A percentile compares a stretch with the other conserved stretches of the same genome.
Evolutionary conservation across 352 stramenopile species (phyloP).

Genomic region (Phytophthora kernoviae): DNA sequence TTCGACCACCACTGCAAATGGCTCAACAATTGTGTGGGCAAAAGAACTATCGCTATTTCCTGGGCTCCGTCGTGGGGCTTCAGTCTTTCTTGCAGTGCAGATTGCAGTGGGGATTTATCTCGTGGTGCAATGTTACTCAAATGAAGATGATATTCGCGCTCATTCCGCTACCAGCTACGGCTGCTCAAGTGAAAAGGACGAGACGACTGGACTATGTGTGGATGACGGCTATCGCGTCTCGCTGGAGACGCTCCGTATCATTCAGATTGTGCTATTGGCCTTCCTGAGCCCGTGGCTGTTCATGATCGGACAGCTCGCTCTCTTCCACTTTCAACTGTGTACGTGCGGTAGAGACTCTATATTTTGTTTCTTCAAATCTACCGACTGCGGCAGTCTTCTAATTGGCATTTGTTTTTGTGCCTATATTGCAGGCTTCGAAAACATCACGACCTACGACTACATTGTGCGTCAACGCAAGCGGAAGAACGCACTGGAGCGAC

Average conservation of each 20-base stretch:
- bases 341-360: constrained; percentile 23
- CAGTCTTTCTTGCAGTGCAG: constrained; percentile 70
- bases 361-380: neutral
- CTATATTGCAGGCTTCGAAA: constrained; percentile 56
- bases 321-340: constrained; percentile 89
- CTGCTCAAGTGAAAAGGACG: constrained; percentile 53
- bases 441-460: constrained; percentile 89
- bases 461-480: constrained; percentile 86
- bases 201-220: constrained; percentile 49
- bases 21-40: constrained; percentile 96
- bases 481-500: constrained; percentile 63
- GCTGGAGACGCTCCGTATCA: constrained; percentile 56
- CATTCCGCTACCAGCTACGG: constrained; percentile 70
- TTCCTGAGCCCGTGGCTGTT: constrained; percentile 79
- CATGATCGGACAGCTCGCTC: constrained; percentile 75
- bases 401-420: constrained; percentile 3
- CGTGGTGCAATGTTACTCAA: constrained; percentile 55
- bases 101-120: constrained; percentile 70
- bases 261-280: constrained; percentile 67
- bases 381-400: constrained; percentile 1
- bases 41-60: constrained; percentile 88
- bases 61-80: constrained; percentile 72
- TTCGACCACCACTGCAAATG: constrained; percentile 98
- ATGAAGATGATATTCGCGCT: constrained; percentile 41
- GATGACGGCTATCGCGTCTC: constrained; percentile 62